These are phyloP conservation scores for Vigna trinervia DNA, from an alignment of 306 rosid genomes.

Conservation along the genomic window DNA sequence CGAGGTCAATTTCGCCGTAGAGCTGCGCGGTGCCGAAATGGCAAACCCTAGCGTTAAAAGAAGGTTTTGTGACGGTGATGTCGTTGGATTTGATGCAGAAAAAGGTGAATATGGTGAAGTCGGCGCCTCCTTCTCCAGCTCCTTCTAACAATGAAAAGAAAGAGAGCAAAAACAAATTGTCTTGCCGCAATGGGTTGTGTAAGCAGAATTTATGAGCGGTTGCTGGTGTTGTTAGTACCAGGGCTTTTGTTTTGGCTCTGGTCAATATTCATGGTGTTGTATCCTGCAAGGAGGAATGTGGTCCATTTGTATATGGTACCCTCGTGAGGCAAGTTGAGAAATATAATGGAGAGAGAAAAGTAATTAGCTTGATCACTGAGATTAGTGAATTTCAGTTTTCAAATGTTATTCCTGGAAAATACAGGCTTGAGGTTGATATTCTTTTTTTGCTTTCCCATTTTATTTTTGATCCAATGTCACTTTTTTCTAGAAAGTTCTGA, in stretches of 20 bases:
- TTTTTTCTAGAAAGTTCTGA: constrained; percentile 43
- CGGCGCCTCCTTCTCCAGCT: constrained; percentile 75
- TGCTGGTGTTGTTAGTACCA: constrained; percentile 83
- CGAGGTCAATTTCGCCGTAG: constrained; percentile 68
- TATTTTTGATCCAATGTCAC: constrained; percentile 18
- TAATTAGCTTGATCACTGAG: constrained; percentile 61
- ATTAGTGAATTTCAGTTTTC: constrained; percentile 70
- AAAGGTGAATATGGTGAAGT: constrained; percentile 72
- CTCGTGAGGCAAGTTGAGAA: constrained; percentile 41
- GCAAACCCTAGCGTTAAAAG: constrained; percentile 71
- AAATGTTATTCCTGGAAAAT: constrained; percentile 85
- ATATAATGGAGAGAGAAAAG: constrained; percentile 28
- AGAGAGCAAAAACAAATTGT: constrained; percentile 59
- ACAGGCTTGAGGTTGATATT: constrained; percentile 81
- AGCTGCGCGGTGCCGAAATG: constrained; percentile 87
- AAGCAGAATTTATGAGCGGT: constrained; percentile 87
- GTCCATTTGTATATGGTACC: constrained; percentile 67
- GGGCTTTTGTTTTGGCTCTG: constrained; percentile 83
- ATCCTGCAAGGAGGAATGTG: constrained; percentile 86
- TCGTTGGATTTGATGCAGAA: constrained; percentile 72
- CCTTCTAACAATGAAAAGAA: constrained; percentile 61
- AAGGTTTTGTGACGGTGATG: constrained; percentile 68
- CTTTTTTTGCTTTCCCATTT: constrained; percentile 31
- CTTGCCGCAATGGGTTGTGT: constrained; percentile 82
- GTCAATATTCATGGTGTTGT: constrained; percentile 83